These are phyloP conservation scores for Trichoderma breve DNA, from an alignment of 2,329 filamentous ascomycete species.

Conservation along the genomic window DNA sequence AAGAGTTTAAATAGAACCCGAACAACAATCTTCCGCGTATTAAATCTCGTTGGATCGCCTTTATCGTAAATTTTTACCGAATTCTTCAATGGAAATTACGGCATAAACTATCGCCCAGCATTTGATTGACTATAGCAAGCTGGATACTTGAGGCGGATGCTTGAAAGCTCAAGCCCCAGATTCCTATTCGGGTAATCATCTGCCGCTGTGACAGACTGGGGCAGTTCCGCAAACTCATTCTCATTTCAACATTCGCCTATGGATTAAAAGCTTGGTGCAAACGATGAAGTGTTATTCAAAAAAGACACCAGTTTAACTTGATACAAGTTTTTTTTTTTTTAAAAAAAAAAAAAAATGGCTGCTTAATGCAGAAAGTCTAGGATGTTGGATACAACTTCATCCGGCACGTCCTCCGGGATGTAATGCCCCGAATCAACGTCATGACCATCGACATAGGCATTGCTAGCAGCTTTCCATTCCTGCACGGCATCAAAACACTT, in stretches of 20 bases:
- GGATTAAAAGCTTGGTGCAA: neutral
- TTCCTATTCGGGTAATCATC: neutral
- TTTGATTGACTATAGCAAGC: neutral
- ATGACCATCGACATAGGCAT: constrained; percentile 39
- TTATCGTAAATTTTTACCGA: neutral
- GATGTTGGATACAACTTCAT: constrained; percentile 28
- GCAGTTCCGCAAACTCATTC: neutral
- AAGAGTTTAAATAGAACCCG: neutral
- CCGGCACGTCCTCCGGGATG: constrained; percentile 50
- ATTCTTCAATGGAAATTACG: neutral
- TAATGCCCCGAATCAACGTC: constrained; percentile 48
- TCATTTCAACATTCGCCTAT: neutral
- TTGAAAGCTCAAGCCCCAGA: neutral
- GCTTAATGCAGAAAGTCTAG: neutral
- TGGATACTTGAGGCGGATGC: neutral
- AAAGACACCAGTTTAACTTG: too few species aligned
- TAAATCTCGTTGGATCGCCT: neutral
- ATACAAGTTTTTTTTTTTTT: too few species aligned
- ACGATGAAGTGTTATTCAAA: neutral
- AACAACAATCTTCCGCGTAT: neutral
- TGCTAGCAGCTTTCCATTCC: constrained; percentile 51
- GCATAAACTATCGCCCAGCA: neutral
- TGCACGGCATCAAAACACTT: constrained; percentile 45
- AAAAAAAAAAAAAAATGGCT: too few species aligned
- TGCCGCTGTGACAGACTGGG: neutral